Conservation (phyloP, 257 asterid species). For the Solanum piurae region DNA sequence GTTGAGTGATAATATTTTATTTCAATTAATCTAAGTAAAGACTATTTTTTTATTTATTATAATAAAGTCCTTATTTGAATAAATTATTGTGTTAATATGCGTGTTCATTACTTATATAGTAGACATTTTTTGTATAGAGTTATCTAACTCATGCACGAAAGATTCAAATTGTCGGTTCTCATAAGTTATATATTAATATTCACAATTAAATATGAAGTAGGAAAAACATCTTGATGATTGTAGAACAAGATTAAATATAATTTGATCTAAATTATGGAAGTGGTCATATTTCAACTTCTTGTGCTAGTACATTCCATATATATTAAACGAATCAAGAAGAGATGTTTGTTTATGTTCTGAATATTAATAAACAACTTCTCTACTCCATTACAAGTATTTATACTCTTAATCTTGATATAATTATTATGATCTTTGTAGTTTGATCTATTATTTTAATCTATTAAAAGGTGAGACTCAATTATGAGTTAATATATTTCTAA, state of each 20-base stretch:
- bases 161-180: background rate
- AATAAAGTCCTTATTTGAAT: background rate
- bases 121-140: background rate
- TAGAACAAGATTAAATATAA: too few species aligned
- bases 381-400: background rate
- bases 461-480: background rate
- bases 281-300: background rate
- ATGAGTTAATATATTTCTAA: background rate
- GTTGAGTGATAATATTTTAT: background rate
- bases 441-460: too few species aligned
- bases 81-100: too few species aligned
- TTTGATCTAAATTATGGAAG: background rate
- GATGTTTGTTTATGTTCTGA: background rate
- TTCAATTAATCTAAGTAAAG: background rate
- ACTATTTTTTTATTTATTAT: too few species aligned
- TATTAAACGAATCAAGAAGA: too few species aligned
- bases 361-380: background rate
- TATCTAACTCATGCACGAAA: background rate
- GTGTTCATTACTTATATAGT: background rate
- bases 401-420: background rate
- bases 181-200: background rate
- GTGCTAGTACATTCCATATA: background rate
- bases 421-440: background rate
- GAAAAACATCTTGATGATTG: too few species aligned
- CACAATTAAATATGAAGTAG: background rate